phyloP scores from a whole-genome alignment of 352 stramenopile species.

The Plasmopara halstedii region DNA sequence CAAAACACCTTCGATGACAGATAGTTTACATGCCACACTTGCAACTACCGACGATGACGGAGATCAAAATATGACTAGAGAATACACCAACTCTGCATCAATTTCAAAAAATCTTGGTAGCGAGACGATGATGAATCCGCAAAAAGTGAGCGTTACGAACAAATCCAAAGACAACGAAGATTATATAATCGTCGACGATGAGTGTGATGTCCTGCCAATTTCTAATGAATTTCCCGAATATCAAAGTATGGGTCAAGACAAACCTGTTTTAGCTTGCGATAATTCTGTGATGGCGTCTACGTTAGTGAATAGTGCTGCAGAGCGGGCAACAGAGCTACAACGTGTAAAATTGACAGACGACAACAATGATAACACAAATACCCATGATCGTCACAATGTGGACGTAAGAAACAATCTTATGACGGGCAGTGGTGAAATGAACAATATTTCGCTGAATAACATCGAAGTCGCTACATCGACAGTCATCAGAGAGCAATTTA shows the following conservation, averaged over 20 bases:
- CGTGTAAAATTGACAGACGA: background rate
- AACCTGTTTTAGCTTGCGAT: background rate
- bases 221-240: background rate
- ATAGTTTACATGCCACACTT: background rate
- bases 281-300: background rate
- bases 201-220: background rate
- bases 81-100: background rate
- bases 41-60: background rate
- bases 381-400: background rate
- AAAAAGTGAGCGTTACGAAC: background rate
- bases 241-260: background rate
- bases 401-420: too few species aligned
- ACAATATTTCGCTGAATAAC: constrained; percentile 6
- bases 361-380: background rate
- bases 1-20: background rate
- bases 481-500: constrained; percentile 1
- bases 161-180: background rate
- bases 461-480: constrained; percentile 1
- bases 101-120: constrained; percentile 1
- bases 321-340: constrained; percentile 1
- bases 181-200: background rate
- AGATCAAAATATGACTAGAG: constrained; percentile 6
- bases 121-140: constrained; percentile 2
- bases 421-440: background rate
- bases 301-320: background rate